phyloP scores from a whole-genome alignment of 1,284 basidiomycete species.

The Cryptococcus depauperatus region DNA sequence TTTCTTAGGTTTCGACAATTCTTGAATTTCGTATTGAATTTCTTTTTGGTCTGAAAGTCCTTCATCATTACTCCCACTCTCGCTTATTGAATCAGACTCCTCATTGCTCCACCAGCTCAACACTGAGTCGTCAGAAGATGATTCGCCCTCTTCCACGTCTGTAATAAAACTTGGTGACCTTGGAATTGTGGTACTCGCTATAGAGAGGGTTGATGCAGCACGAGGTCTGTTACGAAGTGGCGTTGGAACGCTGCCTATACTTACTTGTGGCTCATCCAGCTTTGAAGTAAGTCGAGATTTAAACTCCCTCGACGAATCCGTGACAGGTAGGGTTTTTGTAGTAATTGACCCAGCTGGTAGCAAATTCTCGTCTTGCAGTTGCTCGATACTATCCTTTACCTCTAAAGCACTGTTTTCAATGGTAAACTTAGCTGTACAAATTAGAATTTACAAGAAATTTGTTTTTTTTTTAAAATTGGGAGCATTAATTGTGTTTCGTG shows the following conservation, averaged over 20 bases:
- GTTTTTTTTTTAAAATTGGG: too few species aligned
- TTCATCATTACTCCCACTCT: conserved; percentile 45
- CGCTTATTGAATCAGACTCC: conserved; percentile 23
- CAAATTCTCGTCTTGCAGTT: too few species aligned
- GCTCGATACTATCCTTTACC: too few species aligned
- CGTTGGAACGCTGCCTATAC: not conserved
- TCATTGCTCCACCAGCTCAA: conserved; percentile 42
- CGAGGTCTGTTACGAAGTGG: conserved; percentile 1
- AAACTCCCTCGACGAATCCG: not conserved
- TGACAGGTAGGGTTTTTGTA: too few species aligned
- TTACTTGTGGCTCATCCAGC: not conserved
- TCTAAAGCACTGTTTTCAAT: too few species aligned
- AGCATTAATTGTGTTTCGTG: too few species aligned
- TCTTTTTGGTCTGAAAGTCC: conserved; percentile 21
- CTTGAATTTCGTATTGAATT: conserved; percentile 36
- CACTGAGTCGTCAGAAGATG: conserved; percentile 31
- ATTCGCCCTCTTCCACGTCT: conserved; percentile 26
- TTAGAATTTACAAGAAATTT: too few species aligned
- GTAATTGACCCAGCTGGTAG: too few species aligned
- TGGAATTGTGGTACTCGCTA: not conserved
- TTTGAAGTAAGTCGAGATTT: not conserved
- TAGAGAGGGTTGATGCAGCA: conserved; percentile 10
- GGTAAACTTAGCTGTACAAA: too few species aligned
- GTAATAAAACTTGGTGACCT: conserved; percentile 4
- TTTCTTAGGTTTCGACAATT: conserved; percentile 33